phyloP scores from a whole-genome alignment of 257 asterid species.

The Jasminum sambac region DNA sequence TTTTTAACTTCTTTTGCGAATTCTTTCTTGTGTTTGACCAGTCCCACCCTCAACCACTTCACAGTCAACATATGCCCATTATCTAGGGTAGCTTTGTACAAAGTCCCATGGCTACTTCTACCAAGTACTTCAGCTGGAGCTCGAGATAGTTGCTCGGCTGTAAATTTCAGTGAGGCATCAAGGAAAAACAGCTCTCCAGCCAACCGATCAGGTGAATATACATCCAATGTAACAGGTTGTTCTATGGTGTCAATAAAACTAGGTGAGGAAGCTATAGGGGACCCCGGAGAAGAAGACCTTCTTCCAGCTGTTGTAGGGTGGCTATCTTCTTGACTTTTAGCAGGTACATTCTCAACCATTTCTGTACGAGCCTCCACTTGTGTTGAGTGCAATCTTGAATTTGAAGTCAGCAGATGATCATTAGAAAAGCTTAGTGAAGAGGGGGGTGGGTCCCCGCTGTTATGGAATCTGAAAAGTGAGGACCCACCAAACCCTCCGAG shows the following conservation, averaged over 20 bases:
- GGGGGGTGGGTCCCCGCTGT: constrained; percentile 58
- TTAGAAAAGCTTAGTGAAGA: constrained; percentile 76
- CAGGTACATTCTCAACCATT: constrained; percentile 56
- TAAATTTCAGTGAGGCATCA: constrained; percentile 65
- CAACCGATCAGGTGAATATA: constrained; percentile 84
- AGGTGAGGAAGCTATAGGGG: constrained; percentile 74
- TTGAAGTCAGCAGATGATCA: constrained; percentile 74
- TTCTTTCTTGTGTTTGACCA: constrained; percentile 86
- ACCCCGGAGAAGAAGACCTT: constrained; percentile 76
- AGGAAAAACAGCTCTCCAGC: constrained; percentile 84
- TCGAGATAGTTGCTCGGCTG: constrained; percentile 86
- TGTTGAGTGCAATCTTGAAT: constrained; percentile 65
- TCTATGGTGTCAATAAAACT: constrained; percentile 64
- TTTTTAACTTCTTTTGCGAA: constrained; percentile 84
- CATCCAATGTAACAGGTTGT: constrained; percentile 62
- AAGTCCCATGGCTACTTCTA: constrained; percentile 91
- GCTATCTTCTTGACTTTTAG: constrained; percentile 24
- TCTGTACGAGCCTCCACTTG: constrained; percentile 57
- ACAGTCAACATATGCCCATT: constrained; percentile 81
- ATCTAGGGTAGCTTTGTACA: constrained; percentile 83
- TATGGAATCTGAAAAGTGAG: constrained; percentile 64
- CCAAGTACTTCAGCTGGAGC: constrained; percentile 98
- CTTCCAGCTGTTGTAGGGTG: constrained; percentile 61
- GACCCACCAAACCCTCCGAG: constrained; percentile 58
- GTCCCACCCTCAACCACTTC: constrained; percentile 91